These are phyloP conservation scores for Phialophora macrospora DNA, from an alignment of 2,329 filamentous ascomycete species.

Conservation along the genomic window DNA sequence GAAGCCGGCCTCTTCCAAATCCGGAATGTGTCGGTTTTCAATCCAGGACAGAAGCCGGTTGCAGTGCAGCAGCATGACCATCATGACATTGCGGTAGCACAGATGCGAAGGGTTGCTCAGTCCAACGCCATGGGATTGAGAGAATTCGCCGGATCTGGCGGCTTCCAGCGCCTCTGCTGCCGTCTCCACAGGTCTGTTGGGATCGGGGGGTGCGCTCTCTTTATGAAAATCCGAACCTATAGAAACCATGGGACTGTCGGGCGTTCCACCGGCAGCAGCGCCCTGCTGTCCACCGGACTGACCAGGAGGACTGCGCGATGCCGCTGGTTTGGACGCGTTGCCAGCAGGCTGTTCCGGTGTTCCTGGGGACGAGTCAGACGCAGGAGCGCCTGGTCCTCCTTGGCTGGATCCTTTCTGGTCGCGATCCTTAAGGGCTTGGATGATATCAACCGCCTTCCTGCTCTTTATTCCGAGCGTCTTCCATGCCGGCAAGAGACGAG, in stretches of 20 bases:
- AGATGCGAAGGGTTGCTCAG: conserved; percentile 8
- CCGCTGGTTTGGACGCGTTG: neutral
- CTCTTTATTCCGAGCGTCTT: neutral
- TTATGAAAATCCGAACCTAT: neutral
- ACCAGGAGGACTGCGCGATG: neutral
- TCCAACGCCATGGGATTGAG: neutral
- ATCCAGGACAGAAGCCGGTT: conserved; percentile 31
- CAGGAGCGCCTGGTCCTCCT: neutral
- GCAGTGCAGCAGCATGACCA: conserved; percentile 29
- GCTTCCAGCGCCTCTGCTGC: neutral
- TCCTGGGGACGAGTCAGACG: too few species aligned
- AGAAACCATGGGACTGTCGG: neutral
- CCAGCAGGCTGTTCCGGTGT: neutral
- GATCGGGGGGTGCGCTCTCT: neutral
- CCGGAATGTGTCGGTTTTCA: conserved; percentile 25
- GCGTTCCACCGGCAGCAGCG: neutral
- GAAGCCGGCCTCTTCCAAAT: conserved; percentile 6
- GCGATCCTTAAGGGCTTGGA: neutral
- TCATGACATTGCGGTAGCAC: conserved; percentile 31
- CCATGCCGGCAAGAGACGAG: neutral
- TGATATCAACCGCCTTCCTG: neutral
- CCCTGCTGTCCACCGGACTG: neutral
- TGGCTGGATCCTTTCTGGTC: neutral
- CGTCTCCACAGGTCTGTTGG: neutral
- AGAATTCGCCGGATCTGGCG: conserved; percentile 12